Conservation (phyloP, 805 yeast species). For the Candida bentonensis region DNA sequence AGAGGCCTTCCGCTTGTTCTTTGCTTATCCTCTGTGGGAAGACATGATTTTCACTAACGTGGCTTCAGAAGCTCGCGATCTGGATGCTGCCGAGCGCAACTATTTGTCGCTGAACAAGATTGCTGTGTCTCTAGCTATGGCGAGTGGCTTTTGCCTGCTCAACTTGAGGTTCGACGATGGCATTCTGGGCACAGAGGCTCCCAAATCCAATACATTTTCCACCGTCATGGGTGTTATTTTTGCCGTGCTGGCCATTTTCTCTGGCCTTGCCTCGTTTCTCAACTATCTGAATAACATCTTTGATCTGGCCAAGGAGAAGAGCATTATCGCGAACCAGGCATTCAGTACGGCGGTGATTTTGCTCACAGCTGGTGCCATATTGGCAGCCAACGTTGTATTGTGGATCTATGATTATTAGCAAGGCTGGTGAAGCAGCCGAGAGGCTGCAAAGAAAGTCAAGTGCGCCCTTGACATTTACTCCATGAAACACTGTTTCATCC, state of each 20-base stretch:
- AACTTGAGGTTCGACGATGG: constrained; percentile 8
- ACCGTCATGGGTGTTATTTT: constrained; percentile 10
- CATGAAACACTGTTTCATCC: too few species aligned
- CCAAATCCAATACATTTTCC: neutral
- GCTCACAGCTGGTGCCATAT: constrained; percentile 8
- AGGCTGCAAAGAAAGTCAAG: too few species aligned
- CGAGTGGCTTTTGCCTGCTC: constrained; percentile 14
- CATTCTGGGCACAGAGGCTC: neutral
- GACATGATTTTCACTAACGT: constrained; percentile 15
- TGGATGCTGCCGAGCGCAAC: constrained; percentile 19
- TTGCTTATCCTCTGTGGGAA: constrained; percentile 9
- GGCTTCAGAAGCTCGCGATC: constrained; percentile 21
- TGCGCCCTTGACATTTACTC: too few species aligned
- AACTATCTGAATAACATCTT: constrained; percentile 14
- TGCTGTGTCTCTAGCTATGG: constrained; percentile 14
- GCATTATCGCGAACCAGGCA: constrained; percentile 10
- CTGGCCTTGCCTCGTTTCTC: constrained; percentile 11
- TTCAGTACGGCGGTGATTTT: constrained; percentile 7
- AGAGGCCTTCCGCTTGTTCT: constrained; percentile 6
- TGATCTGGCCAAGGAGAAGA: constrained; percentile 9
- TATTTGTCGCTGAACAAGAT: constrained; percentile 13
- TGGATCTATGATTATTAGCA: constrained; percentile 1
- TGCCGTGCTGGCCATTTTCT: constrained; percentile 9
- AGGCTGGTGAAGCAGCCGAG: neutral
- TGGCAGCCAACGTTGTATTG: constrained; percentile 11